Percentiles rank a stretch among this genome's conserved stretches.
Conservation (phyloP, 495 filamentous ascomycete species). For the Aspergillus affinis region DNA sequence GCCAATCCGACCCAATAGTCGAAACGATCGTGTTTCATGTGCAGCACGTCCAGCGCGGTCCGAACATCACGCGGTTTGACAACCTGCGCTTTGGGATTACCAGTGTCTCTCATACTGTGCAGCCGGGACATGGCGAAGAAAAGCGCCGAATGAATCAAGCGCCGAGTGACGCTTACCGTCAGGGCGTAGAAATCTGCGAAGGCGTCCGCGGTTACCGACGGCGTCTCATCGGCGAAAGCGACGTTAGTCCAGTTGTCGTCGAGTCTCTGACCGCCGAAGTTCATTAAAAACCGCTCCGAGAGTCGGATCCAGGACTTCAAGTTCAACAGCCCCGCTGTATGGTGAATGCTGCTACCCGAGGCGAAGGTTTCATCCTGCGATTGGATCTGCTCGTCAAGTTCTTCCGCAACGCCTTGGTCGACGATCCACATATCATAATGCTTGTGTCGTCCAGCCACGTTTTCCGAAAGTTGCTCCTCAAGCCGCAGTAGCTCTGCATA, state of each 20-base stretch:
- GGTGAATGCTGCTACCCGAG: constrained; percentile 29
- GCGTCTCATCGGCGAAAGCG: constrained; percentile 47
- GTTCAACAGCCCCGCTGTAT: constrained; percentile 57
- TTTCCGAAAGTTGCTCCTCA: constrained; percentile 58
- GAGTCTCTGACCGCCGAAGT: constrained; percentile 48
- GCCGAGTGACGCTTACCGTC: constrained; percentile 60
- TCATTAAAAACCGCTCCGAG: constrained; percentile 76
- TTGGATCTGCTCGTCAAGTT: constrained; percentile 33
- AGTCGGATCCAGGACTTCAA: constrained; percentile 62
- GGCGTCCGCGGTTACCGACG: constrained; percentile 66
- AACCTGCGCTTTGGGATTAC: constrained; percentile 29
- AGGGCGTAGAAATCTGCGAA: constrained; percentile 74
- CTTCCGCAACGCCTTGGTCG: constrained; percentile 39
- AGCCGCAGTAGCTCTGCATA: constrained; percentile 61
- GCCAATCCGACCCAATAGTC: constrained; percentile 62
- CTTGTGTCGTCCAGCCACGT: constrained; percentile 49
- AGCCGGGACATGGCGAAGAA: constrained; percentile 63
- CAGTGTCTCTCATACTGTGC: constrained; percentile 40
- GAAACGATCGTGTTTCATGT: constrained; percentile 34
- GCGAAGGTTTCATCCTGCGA: background rate
- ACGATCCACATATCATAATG: constrained; percentile 60
- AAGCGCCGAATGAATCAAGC: constrained; percentile 65
- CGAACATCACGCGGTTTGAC: constrained; percentile 63
- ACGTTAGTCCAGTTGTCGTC: constrained; percentile 68
- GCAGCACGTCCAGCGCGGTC: constrained; percentile 56